Evolutionary conservation across 179 eudicot species (phyloP), one percentile per base, ranked within the genome.

Genomic region (Carnegiea gigantea): DNA sequence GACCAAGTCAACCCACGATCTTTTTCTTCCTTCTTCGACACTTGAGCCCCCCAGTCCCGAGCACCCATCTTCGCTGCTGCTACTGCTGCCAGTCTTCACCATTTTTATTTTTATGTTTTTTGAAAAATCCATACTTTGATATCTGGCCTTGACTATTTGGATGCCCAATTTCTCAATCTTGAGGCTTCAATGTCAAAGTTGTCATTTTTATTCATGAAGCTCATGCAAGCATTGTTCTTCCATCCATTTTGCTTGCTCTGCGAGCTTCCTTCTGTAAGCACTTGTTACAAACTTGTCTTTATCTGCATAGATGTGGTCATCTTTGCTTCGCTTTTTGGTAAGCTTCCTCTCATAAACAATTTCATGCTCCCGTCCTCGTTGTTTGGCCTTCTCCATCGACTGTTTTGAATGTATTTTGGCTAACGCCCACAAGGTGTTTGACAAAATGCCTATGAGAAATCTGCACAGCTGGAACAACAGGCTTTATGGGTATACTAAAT

Each of bases 221-320:
- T 92, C 87, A 53, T 92, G 98, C 78, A 91, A 54, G 57, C 91
- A 91, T 83, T 95, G 93, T 80, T 95, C 98, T 84, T 87, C 93
- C 86, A 87, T 54, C 98, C 95, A 93, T 84, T 87, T 92, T 62
- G 86, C 92, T 82, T 94, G 91, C 89, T 92, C 99, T 0, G 94
- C 99, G 73, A 95, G 95, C 83, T 95, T 94, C 89, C 80, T 90
- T 85, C 91, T 94, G 92, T 95, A 95, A 78, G 98, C 97, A 86
- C 89, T 51, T 7, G 98, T 94, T 77, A 94, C 88, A 81, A 90
- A 95, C 85, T 92, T 94, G 78, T 92, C 99, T 88, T 95, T 95
- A 83, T 90, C 97, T 43, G 89, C 94, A 85, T 67, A 92, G 11
- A 92, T 87, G 80, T 95, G 92, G 57, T 95, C 99, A 5, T 93